Conservation (phyloP, 148 eudicot genomes). For the Chenopodium suecicum region DNA sequence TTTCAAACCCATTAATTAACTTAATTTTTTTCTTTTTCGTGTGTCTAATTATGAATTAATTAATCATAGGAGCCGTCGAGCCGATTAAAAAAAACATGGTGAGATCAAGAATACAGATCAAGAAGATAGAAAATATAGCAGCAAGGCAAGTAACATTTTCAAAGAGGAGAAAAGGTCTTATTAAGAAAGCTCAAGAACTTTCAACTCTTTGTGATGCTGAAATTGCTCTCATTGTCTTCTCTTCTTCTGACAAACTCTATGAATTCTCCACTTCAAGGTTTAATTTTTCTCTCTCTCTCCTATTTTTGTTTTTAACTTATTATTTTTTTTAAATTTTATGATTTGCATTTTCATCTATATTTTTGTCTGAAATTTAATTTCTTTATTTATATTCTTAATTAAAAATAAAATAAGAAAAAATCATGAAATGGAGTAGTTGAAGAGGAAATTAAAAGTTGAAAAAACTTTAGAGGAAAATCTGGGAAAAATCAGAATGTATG, state of each 20-base stretch:
- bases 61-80: background rate
- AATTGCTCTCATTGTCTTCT: conserved; percentile 32
- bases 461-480: background rate
- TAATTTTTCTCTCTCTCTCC: background rate
- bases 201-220: conserved; percentile 40
- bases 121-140: conserved; percentile 31
- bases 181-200: conserved; percentile 41
- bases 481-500: background rate
- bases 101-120: conserved; percentile 28
- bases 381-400: background rate
- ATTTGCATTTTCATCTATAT: too few species aligned
- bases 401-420: background rate
- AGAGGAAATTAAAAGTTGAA: background rate
- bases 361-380: too few species aligned
- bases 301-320: background rate
- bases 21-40: too few species aligned
- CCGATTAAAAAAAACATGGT: conserved; percentile 5
- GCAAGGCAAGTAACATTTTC: conserved; percentile 42
- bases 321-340: background rate
- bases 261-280: conserved; percentile 32
- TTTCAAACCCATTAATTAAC: too few species aligned
- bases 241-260: conserved; percentile 33
- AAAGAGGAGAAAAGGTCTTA: conserved; percentile 36
- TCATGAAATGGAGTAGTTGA: background rate
- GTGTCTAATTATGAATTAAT: background rate